phyloP scores from a whole-genome alignment of 2,329 filamentous ascomycete genomes.

The Aspergillus sclerotialis region DNA sequence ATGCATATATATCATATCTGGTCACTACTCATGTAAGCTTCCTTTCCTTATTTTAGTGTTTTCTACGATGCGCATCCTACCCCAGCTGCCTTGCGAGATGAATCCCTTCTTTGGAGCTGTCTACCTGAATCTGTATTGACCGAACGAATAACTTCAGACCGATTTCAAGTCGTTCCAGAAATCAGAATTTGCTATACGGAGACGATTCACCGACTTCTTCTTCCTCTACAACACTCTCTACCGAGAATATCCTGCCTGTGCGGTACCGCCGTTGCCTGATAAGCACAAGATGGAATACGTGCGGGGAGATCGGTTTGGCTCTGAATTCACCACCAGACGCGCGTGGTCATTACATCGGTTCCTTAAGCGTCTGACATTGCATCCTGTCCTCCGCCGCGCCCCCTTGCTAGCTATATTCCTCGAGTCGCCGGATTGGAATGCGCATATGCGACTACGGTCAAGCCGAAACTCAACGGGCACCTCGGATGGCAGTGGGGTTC shows the following conservation, averaged over 20 bases:
- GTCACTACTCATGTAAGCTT: slow-evolving; percentile 74
- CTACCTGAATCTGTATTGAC: slow-evolving; percentile 11
- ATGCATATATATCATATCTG: slow-evolving; percentile 91
- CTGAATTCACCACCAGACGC: slow-evolving; percentile 83
- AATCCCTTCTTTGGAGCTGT: slow-evolving; percentile 3
- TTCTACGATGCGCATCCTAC: too few relatives aligned
- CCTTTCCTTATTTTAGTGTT: slow-evolving; percentile 10
- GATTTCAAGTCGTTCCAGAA: slow-evolving; percentile 91
- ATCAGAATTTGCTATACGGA: slow-evolving; percentile 68
- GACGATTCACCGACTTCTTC: slow-evolving; percentile 95
- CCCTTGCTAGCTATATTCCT: slow-evolving; percentile 81
- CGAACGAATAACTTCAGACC: slow-evolving; percentile 52
- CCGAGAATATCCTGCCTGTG: slow-evolving; percentile 82
- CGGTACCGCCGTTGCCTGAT: slow-evolving; percentile 89
- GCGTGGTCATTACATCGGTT: slow-evolving; percentile 90
- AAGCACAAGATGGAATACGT: slow-evolving; percentile 99
- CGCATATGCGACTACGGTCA: slow-evolving; percentile 77
- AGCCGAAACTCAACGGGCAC: slow-evolving; percentile 53
- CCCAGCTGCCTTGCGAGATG: neutral
- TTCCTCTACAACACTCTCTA: slow-evolving; percentile 89
- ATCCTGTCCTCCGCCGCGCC: slow-evolving; percentile 79
- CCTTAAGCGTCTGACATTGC: slow-evolving; percentile 74
- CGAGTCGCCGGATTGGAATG: slow-evolving; percentile 92
- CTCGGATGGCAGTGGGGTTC: slow-evolving; percentile 36
- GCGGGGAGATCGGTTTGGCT: slow-evolving; percentile 86